Evolutionary conservation across 2,329 filamentous ascomycete genomes (phyloP), one percentile per base, ranked within the genome.

Genomic region (Ceratocystis harringtonii): DNA sequence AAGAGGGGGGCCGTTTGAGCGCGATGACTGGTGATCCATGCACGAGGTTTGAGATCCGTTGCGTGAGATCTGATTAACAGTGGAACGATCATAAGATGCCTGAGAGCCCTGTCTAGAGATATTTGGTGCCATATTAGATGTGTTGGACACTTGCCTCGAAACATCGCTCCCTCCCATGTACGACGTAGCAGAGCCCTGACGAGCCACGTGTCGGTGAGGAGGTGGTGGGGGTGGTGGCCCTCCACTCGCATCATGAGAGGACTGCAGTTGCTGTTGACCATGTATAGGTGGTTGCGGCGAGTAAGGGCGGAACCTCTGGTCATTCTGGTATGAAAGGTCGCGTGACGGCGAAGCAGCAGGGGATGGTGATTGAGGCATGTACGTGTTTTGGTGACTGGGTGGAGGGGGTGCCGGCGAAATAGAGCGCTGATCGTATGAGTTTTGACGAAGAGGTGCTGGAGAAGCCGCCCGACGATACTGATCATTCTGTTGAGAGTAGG

Each of bases 161-260:
- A 68, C 2, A 71, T 72, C 8, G 63, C 69, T n/a, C 67, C 70
- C 4, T 70, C 71, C 52, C 5, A 72, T 72, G 61, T 76, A 76
- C 0, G 76, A 73, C 48, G 74, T 71, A 19, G 74, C 74, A 1
- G 78, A 78, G 5, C 70, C 72, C 22, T 75, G 72, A 1, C 74
- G 69, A 4, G 69, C 71, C 22, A 78, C 80, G 74, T 91, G 90
- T 6, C 91, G 86, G 69, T 95, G 92, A 5, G 92, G 90, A 7
- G 87, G 87, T 0, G 92, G 91, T 1, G 91, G 90, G 6, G 91
- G 90, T 19, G 90, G 89, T 7, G 88, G 87, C 22, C 83, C 84
- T 50, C 82, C 80, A 45, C 77, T 76, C 57, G 78, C 74, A 22
- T 76, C 71, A 66, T 28, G 72, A 61, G 41, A 28, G 15, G 64